phyloP scores from a whole-genome alignment of 2,329 filamentous ascomycete genomes.

The Fusarium tupiense region DNA sequence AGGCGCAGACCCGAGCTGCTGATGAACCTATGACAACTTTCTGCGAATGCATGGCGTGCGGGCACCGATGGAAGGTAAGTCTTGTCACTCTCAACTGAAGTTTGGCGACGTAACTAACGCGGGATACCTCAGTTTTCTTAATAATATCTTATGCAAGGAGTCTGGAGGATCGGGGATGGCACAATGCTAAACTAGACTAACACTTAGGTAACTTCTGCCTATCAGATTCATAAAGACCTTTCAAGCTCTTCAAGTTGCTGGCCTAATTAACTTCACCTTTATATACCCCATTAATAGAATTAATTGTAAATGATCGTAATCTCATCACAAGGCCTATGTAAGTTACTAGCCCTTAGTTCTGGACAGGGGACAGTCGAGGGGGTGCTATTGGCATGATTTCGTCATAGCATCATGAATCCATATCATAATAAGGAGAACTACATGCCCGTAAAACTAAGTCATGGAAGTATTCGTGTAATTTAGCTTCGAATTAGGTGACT shows the following conservation, averaged over 20 bases:
- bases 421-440: background rate
- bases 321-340: background rate
- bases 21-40: constrained; percentile 92
- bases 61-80: constrained; percentile 77
- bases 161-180: background rate
- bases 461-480: background rate
- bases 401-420: background rate
- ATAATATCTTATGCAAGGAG: background rate
- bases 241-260: background rate
- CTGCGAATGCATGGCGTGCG: constrained; percentile 76
- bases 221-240: background rate
- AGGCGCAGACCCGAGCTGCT: constrained; percentile 93
- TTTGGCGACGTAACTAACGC: background rate
- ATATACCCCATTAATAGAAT: background rate
- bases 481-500: background rate
- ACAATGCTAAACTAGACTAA: background rate
- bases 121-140: constrained; percentile 37
- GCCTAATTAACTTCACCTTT: background rate
- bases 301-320: background rate
- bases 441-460: background rate
- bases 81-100: constrained; percentile 12
- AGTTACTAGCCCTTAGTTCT: background rate
- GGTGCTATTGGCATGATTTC: background rate
- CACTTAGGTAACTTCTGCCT: background rate
- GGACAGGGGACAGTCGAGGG: background rate